Conservation (phyloP, 2,329 filamentous ascomycete species). For the Verticillium zaregamsianum region DNA sequence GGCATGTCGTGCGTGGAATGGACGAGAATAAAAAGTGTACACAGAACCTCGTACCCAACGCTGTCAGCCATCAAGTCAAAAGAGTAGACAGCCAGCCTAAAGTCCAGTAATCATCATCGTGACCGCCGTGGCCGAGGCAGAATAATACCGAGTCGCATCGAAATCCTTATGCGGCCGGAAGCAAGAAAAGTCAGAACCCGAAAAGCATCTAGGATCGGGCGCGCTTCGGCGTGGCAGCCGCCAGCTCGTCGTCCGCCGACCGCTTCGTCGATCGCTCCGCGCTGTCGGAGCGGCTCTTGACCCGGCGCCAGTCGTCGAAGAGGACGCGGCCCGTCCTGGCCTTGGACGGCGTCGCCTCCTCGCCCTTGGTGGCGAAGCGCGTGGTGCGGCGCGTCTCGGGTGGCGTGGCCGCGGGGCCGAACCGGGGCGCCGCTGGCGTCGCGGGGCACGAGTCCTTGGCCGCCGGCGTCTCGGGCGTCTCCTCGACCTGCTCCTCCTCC, state of each 20-base stretch:
- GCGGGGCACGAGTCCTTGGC: slow-evolving; percentile 2
- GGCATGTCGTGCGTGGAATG: not conserved
- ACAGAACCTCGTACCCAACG: not conserved
- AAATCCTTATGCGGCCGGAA: not conserved
- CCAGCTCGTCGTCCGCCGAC: slow-evolving; percentile 14
- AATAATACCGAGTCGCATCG: not conserved
- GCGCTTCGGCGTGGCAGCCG: slow-evolving; percentile 27
- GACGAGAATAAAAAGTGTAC: not conserved
- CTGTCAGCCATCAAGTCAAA: not conserved
- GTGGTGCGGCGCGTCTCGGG: slow-evolving; percentile 59
- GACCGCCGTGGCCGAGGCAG: not conserved
- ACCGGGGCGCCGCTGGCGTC: slow-evolving; percentile 53
- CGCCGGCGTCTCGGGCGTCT: slow-evolving; percentile 25
- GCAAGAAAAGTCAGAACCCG: slow-evolving; percentile 2
- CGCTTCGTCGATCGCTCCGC: not conserved
- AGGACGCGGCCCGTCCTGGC: slow-evolving; percentile 42
- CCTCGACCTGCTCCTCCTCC: slow-evolving; percentile 27
- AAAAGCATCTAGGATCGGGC: slow-evolving; percentile 18
- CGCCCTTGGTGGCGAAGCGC: slow-evolving; percentile 47
- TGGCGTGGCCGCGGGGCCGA: slow-evolving; percentile 54
- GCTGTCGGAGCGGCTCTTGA: slow-evolving; percentile 43
- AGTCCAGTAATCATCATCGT: not conserved
- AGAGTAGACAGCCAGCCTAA: not conserved
- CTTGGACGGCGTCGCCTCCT: slow-evolving; percentile 37
- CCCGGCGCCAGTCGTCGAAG: slow-evolving; percentile 66